Evolutionary conservation across 495 filamentous ascomycete species (phyloP), one percentile per base, ranked within the genome.

Genomic region (Neurospora sp.): DNA sequence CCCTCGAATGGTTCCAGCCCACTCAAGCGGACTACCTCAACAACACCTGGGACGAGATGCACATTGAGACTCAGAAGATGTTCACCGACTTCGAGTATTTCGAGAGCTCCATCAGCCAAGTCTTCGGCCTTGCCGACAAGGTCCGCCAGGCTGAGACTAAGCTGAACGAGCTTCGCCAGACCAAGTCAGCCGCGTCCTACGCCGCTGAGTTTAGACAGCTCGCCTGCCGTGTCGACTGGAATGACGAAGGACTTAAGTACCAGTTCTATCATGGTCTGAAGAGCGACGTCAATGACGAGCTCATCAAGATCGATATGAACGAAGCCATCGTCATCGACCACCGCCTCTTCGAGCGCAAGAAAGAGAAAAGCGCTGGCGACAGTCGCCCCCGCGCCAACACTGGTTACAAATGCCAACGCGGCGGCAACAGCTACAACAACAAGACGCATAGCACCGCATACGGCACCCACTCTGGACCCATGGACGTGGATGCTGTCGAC

Each of bases 241-340:
- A 72, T n/a, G 17, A 72, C 5, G 41, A 44, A n/a, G 5, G 41
- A 2, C 12, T 44, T 2, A 44, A 44, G 6, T 44, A 44, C 1
- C 16, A 44, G 6, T 70, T 70, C 37, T 70, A 70, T 4, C 8
- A 37, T 0, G 69, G 68, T 0, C 1, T 70, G 0, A 70, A 70
- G 38, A 31, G 14, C 4, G 10, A 70, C 10, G 37, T 70, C 5
- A 70, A 70, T 3, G 35, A 70, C 69, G 69, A 70, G 3, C 69
- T 70, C 35, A 70, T 70, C 37, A 70, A 70, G 8, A 20, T 37
- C 10, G 69, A 70, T 1, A 40, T 70, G 16, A 70, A 70, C 37
- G 40, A 70, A 3, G 69, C 35, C 12, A 70, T 70, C 17, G 17
- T 70, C 8, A 70, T 70, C 35, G 37, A 70, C 14, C 41, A 70